Base-by-base conservation (phyloP, 2,329 filamentous ascomycete species). In the Sporothrix sp. region DNA sequence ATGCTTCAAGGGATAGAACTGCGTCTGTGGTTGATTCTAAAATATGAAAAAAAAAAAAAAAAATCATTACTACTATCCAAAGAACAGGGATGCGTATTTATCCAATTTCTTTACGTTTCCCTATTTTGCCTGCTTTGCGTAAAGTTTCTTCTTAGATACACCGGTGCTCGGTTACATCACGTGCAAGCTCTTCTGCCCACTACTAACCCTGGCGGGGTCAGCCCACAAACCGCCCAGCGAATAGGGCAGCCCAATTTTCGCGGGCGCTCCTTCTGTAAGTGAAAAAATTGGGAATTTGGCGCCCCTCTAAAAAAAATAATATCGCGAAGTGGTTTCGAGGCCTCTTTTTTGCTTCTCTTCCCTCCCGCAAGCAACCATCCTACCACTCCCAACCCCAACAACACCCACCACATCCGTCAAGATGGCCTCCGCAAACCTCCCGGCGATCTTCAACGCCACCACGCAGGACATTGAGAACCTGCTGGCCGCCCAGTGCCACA, bases 391-490 rank as follows among this genome's bases (percentile, higher is more conserved):
- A n/a, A n/a, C 54, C 18, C 44, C 47, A 48, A 39, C 45, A 30
- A 20, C 21, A 45, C 23, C 49, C 21, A 40, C 25, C 45, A 39
- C 25, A 63, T 62, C 65, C 72, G 71, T 77, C 83, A 93, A 82
- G 71, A 96, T 96, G 91, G 88, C 90, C 70, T 87, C 91, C 71
- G 80, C 82, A 67, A 95, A 96, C 78, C 85, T 96, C 62, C 93
- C 93, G 71, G 78, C 90, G 62, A 79, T 85, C 68, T 95, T 98
- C 85, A 93, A 95, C 81, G 87, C 93, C 69, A 97, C 93, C 67
- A 84, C 84, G 70, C 84, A 94, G 79, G 93, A 98, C 79, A 94
- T 98, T 77, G 93, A 98, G 87, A 93, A 90, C 87, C 88, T 98
- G 69, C 86, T 98, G 66, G 86, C 90, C 68, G 90, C 94, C 67